Evolutionary conservation across 1,139 yeast genomes (phyloP).

Genomic region (Kodamaea anthophila): DNA sequence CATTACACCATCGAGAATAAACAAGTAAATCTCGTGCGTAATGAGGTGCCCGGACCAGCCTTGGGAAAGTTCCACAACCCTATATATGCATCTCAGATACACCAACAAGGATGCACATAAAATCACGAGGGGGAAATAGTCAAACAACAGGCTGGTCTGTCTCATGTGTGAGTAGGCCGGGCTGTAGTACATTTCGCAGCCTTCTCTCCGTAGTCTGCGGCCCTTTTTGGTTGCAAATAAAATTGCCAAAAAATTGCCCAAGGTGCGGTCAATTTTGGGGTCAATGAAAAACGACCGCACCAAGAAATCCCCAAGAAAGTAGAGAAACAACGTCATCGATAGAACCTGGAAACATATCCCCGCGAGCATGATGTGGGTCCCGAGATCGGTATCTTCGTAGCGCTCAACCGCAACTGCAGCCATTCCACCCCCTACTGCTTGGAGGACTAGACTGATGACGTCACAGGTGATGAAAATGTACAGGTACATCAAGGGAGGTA

Average conservation of each 20-base stretch:
- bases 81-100: conserved; percentile 27
- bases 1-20: conserved; percentile 24
- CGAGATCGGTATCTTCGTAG: conserved; percentile 15
- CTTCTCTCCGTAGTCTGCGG: conserved; percentile 9
- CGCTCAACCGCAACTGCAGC: conserved; percentile 22
- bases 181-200: conserved; percentile 16
- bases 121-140: conserved; percentile 20
- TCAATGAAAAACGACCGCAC: conserved; percentile 18
- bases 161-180: conserved; percentile 11
- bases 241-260: conserved; percentile 11
- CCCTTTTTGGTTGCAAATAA: conserved; percentile 22
- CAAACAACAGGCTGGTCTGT: conserved; percentile 13
- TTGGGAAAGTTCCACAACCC: conserved; percentile 26
- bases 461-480: conserved; percentile 33
- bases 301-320: conserved; percentile 23
- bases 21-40: conserved; percentile 24
- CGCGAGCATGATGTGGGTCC: conserved; percentile 32
- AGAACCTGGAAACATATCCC: conserved; percentile 35
- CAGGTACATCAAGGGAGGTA: conserved; percentile 30
- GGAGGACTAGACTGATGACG: conserved; percentile 25
- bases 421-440: conserved; percentile 34
- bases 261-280: conserved; percentile 1
- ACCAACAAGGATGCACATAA: conserved; percentile 17
- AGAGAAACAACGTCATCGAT: conserved; percentile 30
- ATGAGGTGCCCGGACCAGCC: conserved; percentile 33